Conservation (phyloP, 192 early-diverging fungal genomes). For the Gryganskiella cystojenkinii region DNA sequence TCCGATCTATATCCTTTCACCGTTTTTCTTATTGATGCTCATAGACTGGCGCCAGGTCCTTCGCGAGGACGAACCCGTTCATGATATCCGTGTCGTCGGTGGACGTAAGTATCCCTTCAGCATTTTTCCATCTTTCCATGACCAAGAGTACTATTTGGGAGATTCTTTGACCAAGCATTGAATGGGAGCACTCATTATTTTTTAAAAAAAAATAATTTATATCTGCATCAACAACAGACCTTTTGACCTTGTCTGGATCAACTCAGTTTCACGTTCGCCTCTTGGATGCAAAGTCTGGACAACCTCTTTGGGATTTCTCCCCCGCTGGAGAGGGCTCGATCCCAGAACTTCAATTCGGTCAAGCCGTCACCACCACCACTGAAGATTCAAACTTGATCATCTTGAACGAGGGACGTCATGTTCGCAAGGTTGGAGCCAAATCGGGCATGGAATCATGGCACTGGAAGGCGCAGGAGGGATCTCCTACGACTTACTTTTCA, state of each 20-base stretch:
- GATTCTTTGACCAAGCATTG: background rate
- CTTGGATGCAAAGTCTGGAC: slow-evolving; percentile 58
- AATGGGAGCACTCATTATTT: background rate
- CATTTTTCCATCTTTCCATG: background rate
- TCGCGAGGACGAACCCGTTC: slow-evolving; percentile 65
- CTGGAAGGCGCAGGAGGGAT: slow-evolving; percentile 40
- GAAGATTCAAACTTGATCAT: slow-evolving; percentile 51
- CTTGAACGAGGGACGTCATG: slow-evolving; percentile 38
- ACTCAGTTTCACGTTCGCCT: slow-evolving; percentile 53
- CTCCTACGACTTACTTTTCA: slow-evolving; percentile 30
- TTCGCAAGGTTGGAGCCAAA: slow-evolving; percentile 46
- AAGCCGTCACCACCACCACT: slow-evolving; percentile 31
- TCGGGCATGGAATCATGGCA: slow-evolving; percentile 39
- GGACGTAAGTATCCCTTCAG: slow-evolving; percentile 58
- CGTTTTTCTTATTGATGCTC: background rate
- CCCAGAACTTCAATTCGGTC: slow-evolving; percentile 25
- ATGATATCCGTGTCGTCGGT: slow-evolving; percentile 56
- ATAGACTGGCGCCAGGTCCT: slow-evolving; percentile 84
- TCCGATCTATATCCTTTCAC: background rate
- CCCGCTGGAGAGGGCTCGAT: slow-evolving; percentile 28
- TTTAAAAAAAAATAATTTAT: background rate
- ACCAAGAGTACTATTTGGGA: too few relatives aligned
- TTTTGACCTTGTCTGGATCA: slow-evolving; percentile 54
- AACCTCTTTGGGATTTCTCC: slow-evolving; percentile 56
- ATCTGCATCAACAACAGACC: slow-evolving; percentile 15